Base-by-base conservation (phyloP, 2,329 filamentous ascomycete species). In the Xylaria hypoxylon region DNA sequence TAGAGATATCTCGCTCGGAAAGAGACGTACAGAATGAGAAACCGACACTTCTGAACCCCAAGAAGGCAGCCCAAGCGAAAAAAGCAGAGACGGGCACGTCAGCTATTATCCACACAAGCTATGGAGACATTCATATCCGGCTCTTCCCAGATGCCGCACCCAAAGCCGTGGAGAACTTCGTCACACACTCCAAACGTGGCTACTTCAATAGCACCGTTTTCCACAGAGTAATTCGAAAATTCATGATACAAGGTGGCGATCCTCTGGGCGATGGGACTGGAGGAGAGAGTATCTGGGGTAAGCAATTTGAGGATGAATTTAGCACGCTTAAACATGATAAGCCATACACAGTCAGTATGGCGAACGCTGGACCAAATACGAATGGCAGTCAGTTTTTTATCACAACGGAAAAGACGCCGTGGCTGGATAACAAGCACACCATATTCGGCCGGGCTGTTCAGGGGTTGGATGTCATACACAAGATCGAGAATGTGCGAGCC, bases 121-220 rank as follows among this genome's bases (percentile, higher is more conserved):
- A 93, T 76, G 96, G 96, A 73, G 96, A 99, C 79, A 97, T 99
- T 68, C 91, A 96, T 70, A 88, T 99, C 68, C 92, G 95, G 3
- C 86, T 99, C 15, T 99, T 96, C 84, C 95, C 96, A 1, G 92
- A 96, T 68, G 93, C 93, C 2, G 95, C 96, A 10, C 96, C 96
- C 35, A 96, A 95, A 78, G 90, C 96, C 0, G 95, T 99, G 3
- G 96, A 99, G 80, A 99, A 99, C 79, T 99, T 99, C 77, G 92
- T 96, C 62, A 96, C 93, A 0, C 96, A 98, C 75, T 88, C 93
- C 2, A 91, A 90, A 74, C 91, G 90, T 65, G 93, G 93, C 1
- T 99, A 99, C 79, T 99, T 99, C 83, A 98, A 99, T 82, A 93
- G 93, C 80, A 94, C 95, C 38, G 95, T 97, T 73, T 99, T 99